phyloP scores from a whole-genome alignment of 2,329 filamentous ascomycete genomes.

The Ascomycota sp. region DNA sequence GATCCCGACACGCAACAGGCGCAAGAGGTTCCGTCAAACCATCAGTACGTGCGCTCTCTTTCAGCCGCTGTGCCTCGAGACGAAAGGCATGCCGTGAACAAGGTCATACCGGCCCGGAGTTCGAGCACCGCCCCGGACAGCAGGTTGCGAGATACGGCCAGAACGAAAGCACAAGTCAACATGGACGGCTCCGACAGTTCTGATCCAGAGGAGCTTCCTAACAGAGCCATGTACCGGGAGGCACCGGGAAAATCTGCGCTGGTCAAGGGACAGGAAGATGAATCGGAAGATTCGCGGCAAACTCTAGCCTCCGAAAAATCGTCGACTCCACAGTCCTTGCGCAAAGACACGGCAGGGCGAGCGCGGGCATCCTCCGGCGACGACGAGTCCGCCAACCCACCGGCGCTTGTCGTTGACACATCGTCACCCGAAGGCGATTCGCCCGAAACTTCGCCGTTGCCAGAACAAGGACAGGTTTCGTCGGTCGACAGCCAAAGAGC shows the following conservation, averaged over 20 bases:
- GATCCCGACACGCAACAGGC: conserved; percentile 27
- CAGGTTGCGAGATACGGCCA: conserved; percentile 27
- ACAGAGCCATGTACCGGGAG: conserved; percentile 9
- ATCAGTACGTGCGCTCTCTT: conserved; percentile 11
- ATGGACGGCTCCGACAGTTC: conserved; percentile 52
- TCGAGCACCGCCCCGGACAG: conserved; percentile 20
- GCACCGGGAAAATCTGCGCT: conserved; percentile 5
- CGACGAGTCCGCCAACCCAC: conserved; percentile 33
- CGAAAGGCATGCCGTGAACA: conserved; percentile 12
- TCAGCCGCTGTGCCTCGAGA: conserved; percentile 15
- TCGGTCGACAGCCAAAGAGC: conserved; percentile 12
- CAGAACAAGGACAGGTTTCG: conserved; percentile 29
- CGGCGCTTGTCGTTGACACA: conserved; percentile 47
- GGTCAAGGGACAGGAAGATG: conserved; percentile 4
- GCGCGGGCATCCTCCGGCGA: conserved; percentile 12
- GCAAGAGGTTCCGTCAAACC: conserved; percentile 14
- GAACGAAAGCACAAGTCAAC: conserved; percentile 39
- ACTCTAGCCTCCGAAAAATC: conserved; percentile 17
- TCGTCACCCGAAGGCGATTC: conserved; percentile 49
- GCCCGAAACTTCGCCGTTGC: conserved; percentile 44
- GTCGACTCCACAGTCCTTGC: conserved; percentile 5
- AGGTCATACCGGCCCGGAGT: conserved; percentile 6
- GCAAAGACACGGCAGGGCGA: conserved; percentile 1
- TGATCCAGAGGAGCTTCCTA: conserved; percentile 22
- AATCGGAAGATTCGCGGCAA: conserved; percentile 14